phyloP scores from a whole-genome alignment of 1,284 basidiomycete species.

The Bjerkandera adusta region DNA sequence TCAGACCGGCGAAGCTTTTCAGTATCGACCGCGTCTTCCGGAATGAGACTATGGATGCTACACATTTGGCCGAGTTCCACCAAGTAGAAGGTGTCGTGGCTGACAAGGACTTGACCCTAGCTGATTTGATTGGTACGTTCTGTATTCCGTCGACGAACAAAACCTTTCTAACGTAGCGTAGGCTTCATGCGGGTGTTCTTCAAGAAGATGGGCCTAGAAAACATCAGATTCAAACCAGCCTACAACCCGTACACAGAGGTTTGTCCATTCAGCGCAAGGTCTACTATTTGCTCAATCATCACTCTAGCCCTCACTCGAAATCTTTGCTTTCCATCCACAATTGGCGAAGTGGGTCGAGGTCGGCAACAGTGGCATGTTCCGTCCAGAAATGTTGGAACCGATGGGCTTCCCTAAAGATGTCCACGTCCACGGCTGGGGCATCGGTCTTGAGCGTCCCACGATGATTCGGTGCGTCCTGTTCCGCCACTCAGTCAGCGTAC shows the following conservation, averaged over 20 bases:
- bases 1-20: constrained; percentile 96
- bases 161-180: no score
- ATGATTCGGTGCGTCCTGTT: constrained; percentile 85
- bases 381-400: constrained; percentile 98
- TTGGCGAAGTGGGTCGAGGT: constrained; percentile 97
- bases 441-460: constrained; percentile 95
- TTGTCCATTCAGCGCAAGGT: constrained; percentile 19
- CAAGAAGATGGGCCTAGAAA: constrained; percentile 94
- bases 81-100: constrained; percentile 99
- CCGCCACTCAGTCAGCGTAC: neutral
- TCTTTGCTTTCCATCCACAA: constrained; percentile 97
- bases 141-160: no score
- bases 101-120: constrained; percentile 91
- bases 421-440: constrained; percentile 96
- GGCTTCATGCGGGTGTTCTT: constrained; percentile 99
- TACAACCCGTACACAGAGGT: constrained; percentile 98
- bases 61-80: constrained; percentile 99
- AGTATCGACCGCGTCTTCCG: constrained; percentile 99
- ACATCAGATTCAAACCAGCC: constrained; percentile 96
- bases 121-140: constrained; percentile 86
- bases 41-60: constrained; percentile 98
- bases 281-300: constrained; percentile 9
- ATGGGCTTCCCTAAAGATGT: constrained; percentile 99
- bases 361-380: constrained; percentile 97
- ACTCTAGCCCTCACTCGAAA: constrained; percentile 91